phyloP scores from a whole-genome alignment of 192 early-diverging fungal genomes.

The Podila verticillata region DNA sequence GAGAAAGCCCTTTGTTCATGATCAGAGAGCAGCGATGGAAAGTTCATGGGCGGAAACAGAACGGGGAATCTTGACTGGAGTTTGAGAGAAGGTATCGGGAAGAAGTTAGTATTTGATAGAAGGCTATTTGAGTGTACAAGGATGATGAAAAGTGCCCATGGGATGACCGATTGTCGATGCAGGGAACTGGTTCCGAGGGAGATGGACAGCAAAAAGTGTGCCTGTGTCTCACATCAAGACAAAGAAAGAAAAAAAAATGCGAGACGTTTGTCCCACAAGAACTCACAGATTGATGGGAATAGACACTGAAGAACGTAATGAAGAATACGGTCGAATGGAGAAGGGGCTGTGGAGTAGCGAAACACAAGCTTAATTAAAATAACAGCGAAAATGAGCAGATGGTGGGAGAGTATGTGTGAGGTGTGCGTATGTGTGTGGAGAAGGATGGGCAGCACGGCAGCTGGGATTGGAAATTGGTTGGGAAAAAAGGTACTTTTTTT shows the following conservation, averaged over 20 bases:
- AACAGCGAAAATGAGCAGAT: too few relatives aligned
- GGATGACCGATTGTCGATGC: conserved; percentile 8
- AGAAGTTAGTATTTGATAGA: not conserved
- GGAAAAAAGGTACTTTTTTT: too few relatives aligned
- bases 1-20: conserved; percentile 52
- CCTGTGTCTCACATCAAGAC: too few relatives aligned
- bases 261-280: not conserved
- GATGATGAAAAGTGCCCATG: not conserved
- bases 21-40: conserved; percentile 50
- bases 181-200: not conserved
- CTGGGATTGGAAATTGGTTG: too few relatives aligned
- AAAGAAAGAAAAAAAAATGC: not conserved
- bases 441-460: too few relatives aligned
- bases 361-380: too few relatives aligned
- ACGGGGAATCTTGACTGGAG: not conserved
- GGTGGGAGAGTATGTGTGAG: too few relatives aligned
- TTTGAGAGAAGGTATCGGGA: not conserved
- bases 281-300: not conserved
- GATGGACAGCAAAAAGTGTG: too few relatives aligned
- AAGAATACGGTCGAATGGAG: not conserved
- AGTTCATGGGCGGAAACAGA: conserved; percentile 22
- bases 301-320: not conserved
- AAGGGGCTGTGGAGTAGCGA: not conserved
- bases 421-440: too few relatives aligned
- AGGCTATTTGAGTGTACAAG: not conserved